Percentiles rank a stretch among this genome's conserved stretches.
Evolutionary conservation across 1,139 yeast species (phyloP).

Genomic region (Blastobotrys ciferrii): DNA sequence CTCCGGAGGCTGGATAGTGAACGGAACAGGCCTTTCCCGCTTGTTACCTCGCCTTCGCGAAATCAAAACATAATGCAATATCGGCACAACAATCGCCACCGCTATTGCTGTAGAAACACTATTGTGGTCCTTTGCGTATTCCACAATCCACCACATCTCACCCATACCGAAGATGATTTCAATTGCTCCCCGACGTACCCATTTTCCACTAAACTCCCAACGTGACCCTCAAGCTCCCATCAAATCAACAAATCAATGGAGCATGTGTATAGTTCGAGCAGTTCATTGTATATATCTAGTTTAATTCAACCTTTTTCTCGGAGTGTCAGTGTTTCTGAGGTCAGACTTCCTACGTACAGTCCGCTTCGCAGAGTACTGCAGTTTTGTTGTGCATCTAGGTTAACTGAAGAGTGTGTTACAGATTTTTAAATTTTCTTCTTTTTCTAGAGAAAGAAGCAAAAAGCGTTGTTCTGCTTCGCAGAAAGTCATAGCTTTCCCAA

Average conservation of each 20-base stretch:
- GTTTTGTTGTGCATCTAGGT: no score
- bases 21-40: constrained; percentile 11
- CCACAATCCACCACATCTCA: constrained; percentile 3
- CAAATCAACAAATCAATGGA: neutral
- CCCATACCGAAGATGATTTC: neutral
- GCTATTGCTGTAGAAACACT: neutral
- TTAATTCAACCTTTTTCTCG: no score
- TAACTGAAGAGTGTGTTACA: no score
- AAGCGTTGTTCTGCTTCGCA: no score
- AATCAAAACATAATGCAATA: neutral
- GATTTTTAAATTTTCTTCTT: no score
- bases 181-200: neutral
- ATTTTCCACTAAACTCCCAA: neutral
- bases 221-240: neutral
- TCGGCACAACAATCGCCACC: constrained; percentile 1
- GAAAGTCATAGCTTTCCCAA: no score
- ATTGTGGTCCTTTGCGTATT: constrained; percentile 1
- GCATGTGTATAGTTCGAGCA: no score
- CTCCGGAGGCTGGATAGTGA: constrained; percentile 51
- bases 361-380: no score
- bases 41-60: constrained; percentile 6
- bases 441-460: no score
- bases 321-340: no score
- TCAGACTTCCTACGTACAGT: no score
- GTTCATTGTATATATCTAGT: no score